Base-by-base conservation (phyloP, 805 yeast genomes). In the Kuraishia hungarica region DNA sequence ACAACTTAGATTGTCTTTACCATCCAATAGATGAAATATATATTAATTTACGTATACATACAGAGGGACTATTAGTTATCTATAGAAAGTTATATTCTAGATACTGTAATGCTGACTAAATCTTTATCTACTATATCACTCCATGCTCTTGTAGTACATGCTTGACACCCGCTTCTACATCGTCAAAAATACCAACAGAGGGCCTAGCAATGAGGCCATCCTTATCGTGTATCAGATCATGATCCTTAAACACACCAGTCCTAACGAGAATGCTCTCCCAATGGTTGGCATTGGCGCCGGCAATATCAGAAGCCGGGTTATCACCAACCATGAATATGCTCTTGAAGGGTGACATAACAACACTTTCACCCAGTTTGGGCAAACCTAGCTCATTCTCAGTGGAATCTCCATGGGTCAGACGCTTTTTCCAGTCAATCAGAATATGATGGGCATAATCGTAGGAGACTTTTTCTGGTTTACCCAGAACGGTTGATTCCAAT, bases 271-370 rank as follows among this genome's bases (percentile, higher is more conserved):
- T 80, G 13, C 94, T 84, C 52, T 86, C 82, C 98, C 98, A 94
- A 2, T 97, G 96, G 65, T 85, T 84, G 52, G 74, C 73, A 62
- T 87, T 85, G 5, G 97, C 99, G 0, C 99, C 99, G 55, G 78
- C 77, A 54, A 94, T 94, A 67, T 94, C 99, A 53, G 91, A 82
- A 28, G 86, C 94, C 2, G 97, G 98, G 68, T 94, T 94, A 70
- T 94, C 99, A 28, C 99, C 99, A 39, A 94, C 89, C 99, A 94
- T 94, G 71, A 78, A 92, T 1, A 94, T 86, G n/a, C 78, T 69
- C 43, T 74, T 72, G 61, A 87, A 75, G n/a, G 80, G 83, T 0
- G 78, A 62, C 1, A 58, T 20, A 3, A 54, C 55, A 5, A 79
- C 78, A 1, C 76, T 60, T n/a, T 60, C 61, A 28, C 80, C 78